A percentile compares a stretch with the other conserved stretches of the same genome.
Conservation (phyloP, 805 yeast genomes). For the Barnettozyma botsteinii region DNA sequence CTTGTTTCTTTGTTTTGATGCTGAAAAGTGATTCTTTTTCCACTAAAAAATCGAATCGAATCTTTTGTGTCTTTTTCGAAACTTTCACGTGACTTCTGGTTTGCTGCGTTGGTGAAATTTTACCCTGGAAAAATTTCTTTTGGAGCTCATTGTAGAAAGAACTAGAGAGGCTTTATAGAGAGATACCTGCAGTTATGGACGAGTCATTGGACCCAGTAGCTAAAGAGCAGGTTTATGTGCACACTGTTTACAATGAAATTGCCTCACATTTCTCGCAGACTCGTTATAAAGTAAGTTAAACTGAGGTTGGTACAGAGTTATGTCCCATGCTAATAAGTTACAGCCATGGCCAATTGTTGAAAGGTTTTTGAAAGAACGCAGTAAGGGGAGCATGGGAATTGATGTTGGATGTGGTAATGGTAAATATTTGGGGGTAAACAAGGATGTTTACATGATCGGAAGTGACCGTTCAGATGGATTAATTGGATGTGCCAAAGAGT, state of each 20-base stretch:
- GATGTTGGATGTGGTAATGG: slow-evolving; percentile 99
- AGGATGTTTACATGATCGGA: slow-evolving; percentile 65
- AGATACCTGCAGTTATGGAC: too few species aligned
- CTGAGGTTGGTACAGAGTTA: too few species aligned
- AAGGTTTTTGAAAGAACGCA: slow-evolving; percentile 46
- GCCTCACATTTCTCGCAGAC: slow-evolving; percentile 93
- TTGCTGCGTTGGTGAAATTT: too few species aligned
- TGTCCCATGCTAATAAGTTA: not conserved
- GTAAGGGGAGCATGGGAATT: slow-evolving; percentile 62
- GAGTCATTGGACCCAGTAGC: slow-evolving; percentile 37
- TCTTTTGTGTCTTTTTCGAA: not conserved
- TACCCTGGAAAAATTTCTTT: not conserved
- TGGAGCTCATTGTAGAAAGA: slow-evolving; percentile 1
- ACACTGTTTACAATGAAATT: slow-evolving; percentile 87
- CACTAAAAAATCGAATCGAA: not conserved
- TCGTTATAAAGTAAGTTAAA: slow-evolving; percentile 52
- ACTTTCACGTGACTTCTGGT: too few species aligned
- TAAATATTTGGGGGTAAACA: slow-evolving; percentile 73
- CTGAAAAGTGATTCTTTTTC: too few species aligned
- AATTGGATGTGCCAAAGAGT: slow-evolving; percentile 52
- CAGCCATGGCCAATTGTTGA: slow-evolving; percentile 97
- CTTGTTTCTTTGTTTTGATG: too few species aligned
- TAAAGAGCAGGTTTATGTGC: slow-evolving; percentile 78
- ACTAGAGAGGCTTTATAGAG: too few species aligned
- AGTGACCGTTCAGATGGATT: slow-evolving; percentile 68